Base-by-base conservation (phyloP, 1,284 basidiomycete genomes). In the Ceratobasidium sp. region DNA sequence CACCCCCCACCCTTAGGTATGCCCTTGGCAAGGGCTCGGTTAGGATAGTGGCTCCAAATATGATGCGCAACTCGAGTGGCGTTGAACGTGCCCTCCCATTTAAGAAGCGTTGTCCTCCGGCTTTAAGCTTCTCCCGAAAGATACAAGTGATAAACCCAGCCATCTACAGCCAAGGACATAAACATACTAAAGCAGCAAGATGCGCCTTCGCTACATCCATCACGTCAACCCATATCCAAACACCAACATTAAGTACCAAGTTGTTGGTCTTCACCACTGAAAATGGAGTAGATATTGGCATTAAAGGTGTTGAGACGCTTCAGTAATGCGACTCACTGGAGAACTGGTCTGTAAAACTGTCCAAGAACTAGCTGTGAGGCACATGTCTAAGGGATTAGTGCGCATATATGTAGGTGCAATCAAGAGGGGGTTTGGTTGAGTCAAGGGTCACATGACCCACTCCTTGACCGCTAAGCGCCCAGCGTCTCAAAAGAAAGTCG, bases 1-100 rank as follows among this genome's bases (percentile, higher is more conserved):
- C n/a, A n/a, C n/a, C n/a, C n/a, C n/a, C n/a, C 61, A 64, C 79
- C 66, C 46, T 77, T 78, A 6, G 74, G 68, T 12, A 80, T 42
- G 1, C 38, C 42, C 26, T 78, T 74, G 50, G 56, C 75, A 10
- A 56, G 48, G 28, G 77, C 78, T 20, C 77, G 64, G 17, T 78
- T 77, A 23, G 78, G 69, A 28, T 75, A 74, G 46, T 78, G 66
- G 44, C 69, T 69, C 79, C 77, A 80, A 33, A 75, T 76, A 28
- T 26, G 59, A 48, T 66, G 74, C n/a, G 61, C 56, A 23, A 73
- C 40, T 42, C 65, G 59, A 12, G 69, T 74, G 26, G 70, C 57
- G 33, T 74, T 79, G 69, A 77, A 78, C 42, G 54, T 52, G 3
- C 78, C 78, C 44, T 56, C 48, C 1, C 48, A 57, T n/a, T n/a